Base-by-base conservation (phyloP, 306 rosid genomes). In the Citrullus amarus region DNA sequence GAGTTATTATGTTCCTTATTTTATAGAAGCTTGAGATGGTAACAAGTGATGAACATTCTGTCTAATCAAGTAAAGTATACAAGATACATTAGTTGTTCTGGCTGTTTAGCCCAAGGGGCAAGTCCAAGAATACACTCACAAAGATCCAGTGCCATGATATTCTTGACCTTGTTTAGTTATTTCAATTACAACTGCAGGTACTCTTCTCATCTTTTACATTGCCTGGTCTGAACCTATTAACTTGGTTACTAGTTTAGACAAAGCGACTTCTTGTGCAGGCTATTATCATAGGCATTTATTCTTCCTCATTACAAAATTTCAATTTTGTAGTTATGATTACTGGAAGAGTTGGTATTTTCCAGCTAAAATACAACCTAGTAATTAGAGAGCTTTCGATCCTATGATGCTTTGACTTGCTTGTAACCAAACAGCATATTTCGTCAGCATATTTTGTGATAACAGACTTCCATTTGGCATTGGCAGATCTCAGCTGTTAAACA, bases 401-500 rank as follows among this genome's bases (percentile, higher is more conserved):
- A 22, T 57, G 38, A 25, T 13, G n/a, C 17, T 16, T 48, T 8
- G 28, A 20, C n/a, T 14, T 12, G 18, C 30, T 73, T 16, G 61
- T 8, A 28, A 28, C 34, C 1, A 71, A 71, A 13, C 76, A 22
- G 9, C 22, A 36, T 63, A 18, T 39, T 4, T 20, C 38, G 16
- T 60, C 15, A 25, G 38, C 38, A 13, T 60, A 13, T 28, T 22
- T 34, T 43, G 28, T 68, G 8, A 32, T 76, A 51, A 51, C 73
- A 55, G 75, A 58, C 38, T 18, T 1, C 80, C 80, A 61, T 81
- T 82, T 76, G 80, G 78, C 80, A 66, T 81, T 58, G 86, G 91
- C 97, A 96, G 99, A 75, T 96, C 85, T 82, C 91, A 30, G 83
- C 86, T 20, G 86, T 91, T 61, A 88, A 88, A 88, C 93, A 81